Evolutionary conservation across 2,329 filamentous ascomycete genomes (phyloP), one percentile per base, ranked within the genome.

Genomic region (Pseudopyrenochaeta lycopersici): DNA sequence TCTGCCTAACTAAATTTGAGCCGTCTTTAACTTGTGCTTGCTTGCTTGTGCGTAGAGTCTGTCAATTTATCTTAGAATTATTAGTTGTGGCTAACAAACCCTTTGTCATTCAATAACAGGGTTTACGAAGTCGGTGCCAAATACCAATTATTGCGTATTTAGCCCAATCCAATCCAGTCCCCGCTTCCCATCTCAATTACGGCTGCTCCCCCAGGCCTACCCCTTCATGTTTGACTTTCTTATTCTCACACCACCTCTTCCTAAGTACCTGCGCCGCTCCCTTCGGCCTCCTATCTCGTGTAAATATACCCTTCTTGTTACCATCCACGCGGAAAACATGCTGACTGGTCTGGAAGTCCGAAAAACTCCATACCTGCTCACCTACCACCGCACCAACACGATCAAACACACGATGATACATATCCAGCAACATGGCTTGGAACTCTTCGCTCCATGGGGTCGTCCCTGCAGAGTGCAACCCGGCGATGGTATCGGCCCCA

Each of bases 361-460:
- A 23, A 35, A 58, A 58, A 21, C 29, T 54, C 54, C 54, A 58
- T 10, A 58, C 54, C 4, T 58, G 54, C 27, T 58, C 54, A 9
- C 54, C 54, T 27, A 54, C 21, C 23, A 54, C 32, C 4, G 20
- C 10, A 7, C 44, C 46, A 1, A 58, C 18, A 2, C 51, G 41
- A 30, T 58, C 54, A 41, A 52, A 53, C 5, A 56, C 54, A 7
- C 49, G 32, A 49, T 56, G 54, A 33, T 56, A 56, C 17, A 53
- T 7, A n/a, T 43, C 54, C 1, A 46, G 35, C 11, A 46, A 14
- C 7, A 39, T 17, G 11, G 42, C 35, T 21, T 54, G 49, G 35
- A 54, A 57, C 31, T 57, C 50, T 45, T 57, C 54, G 36, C 54
- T 54, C 54, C 54, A 57, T 9, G 51, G 51, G 4, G 43, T 46